phyloP scores from a whole-genome alignment of 345 rosid genomes.

The Clausena lansium region DNA sequence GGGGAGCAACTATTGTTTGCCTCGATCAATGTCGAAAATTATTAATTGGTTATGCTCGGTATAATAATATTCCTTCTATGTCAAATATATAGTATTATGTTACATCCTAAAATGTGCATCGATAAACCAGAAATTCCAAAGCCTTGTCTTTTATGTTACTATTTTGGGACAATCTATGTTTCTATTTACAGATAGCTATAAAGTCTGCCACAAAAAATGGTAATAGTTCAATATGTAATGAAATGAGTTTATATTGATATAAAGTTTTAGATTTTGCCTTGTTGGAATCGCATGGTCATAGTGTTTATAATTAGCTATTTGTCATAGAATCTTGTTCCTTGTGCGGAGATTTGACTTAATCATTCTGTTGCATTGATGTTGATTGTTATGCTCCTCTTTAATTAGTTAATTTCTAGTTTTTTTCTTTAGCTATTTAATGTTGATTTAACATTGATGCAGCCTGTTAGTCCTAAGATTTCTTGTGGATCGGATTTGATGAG shows the following conservation, averaged over 20 bases:
- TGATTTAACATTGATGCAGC: slow-evolving; percentile 24
- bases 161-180: not conserved
- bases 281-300: not conserved
- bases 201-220: not conserved
- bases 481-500: slow-evolving; percentile 61
- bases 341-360: not conserved
- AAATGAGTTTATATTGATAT: not conserved
- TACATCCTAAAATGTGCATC: not conserved
- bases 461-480: slow-evolving; percentile 40
- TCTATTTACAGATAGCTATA: not conserved
- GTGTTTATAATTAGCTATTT: not conserved
- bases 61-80: not conserved
- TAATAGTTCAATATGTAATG: not conserved
- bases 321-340: not conserved
- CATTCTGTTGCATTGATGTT: slow-evolving; percentile 1
- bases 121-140: not conserved
- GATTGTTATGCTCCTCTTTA: not conserved
- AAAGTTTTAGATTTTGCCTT: not conserved
- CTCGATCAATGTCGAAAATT: not conserved
- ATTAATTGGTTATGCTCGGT: not conserved
- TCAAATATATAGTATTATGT: not conserved
- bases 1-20: not conserved
- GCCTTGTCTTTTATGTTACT: not conserved
- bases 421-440: slow-evolving; percentile 2
- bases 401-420: not conserved